Base-by-base conservation (phyloP, 371 early-diverging fungal species). In the Saksenaea oblongispora region DNA sequence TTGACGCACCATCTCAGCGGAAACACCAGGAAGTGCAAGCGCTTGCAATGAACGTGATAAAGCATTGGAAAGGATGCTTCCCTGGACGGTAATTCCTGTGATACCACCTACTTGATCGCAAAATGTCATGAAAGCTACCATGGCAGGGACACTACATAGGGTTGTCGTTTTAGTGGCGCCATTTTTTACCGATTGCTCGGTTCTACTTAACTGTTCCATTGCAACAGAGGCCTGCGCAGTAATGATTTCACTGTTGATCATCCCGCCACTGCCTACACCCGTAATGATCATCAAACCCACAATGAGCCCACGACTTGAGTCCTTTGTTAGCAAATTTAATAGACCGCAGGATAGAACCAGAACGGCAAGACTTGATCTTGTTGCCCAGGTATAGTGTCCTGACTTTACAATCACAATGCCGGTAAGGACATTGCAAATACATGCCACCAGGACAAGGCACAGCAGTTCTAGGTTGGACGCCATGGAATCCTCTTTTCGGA, bases 261-360 rank as follows among this genome's bases (percentile, higher is more conserved):
- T 84, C 5, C 90, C 90, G 28, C 87, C 90, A 24, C 84, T 86
- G 13, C 89, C 92, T 8, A 88, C 59, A 2, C 92, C 92, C 2
- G 87, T 78, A 8, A 85, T 62, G 3, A 78, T 60, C 79, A 78
- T 78, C 22, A 78, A 51, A 1, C 75, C 76, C 10, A 78, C 76
- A 61, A 78, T 75, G 8, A 75, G 34, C 0, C 79, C 79, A 14
- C 71, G 66, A 17, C 70, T 71, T 0, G 76, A 73, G 18, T 75
- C 59, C 14, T 62, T 62, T 27, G 58, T n/a, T 2, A 75, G 31
- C 1, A 78, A 56, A 8, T 70, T 41, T 17, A 78, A 51, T 7
- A 78, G 26, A 2, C 76, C 76, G 61, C 74, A 71, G 0, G 79
- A 71, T 15, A 75, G 26, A 0, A 66, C 61, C 26, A 78, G 67